Evolutionary conservation across 75 land plant genomes (phyloP), one percentile per base, ranked within the genome.

Genomic region (Adiantum capillusveneris): DNA sequence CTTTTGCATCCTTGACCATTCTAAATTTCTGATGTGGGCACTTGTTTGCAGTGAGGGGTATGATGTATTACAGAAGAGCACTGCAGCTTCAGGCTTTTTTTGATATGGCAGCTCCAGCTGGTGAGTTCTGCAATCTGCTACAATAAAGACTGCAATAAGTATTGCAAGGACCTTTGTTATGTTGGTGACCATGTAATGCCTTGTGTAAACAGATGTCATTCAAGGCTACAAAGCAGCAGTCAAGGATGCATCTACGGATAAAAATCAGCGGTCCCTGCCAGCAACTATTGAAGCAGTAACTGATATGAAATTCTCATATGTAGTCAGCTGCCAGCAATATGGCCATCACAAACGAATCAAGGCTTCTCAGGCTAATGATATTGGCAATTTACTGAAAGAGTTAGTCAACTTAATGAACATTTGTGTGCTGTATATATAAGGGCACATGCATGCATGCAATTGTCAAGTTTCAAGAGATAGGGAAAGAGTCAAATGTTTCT

Each of bases 1-100:
- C n/a, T n/a, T n/a, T n/a, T n/a, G n/a, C n/a, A n/a, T n/a, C n/a
- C n/a, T n/a, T n/a, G n/a, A n/a, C n/a, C n/a, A n/a, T n/a, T n/a
- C n/a, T n/a, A n/a, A n/a, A n/a, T n/a, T n/a, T n/a, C n/a, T n/a
- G n/a, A n/a, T n/a, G n/a, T n/a, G n/a, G n/a, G n/a, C n/a, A n/a
- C n/a, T n/a, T n/a, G n/a, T 46, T 6, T 46, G 18, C 50, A 90
- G 96, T 90, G 29, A 74, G 98, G 42, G 98, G 98, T 29, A 94
- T 94, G 96, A 94, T 94, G 98, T 94, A 94, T 57, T 79, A 94
- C 70, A 59, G 96, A 18, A 72, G 76, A 68, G 98, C 98, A 27
- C 65, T 94, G 63, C 84, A 94, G 65, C 85, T 94, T 18, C 98
- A 94, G 53, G 81, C 96, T 9, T 94, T 90, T 73, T 71, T 94